phyloP scores from a whole-genome alignment of 495 filamentous ascomycete genomes.

The Penicillium tannophilum region DNA sequence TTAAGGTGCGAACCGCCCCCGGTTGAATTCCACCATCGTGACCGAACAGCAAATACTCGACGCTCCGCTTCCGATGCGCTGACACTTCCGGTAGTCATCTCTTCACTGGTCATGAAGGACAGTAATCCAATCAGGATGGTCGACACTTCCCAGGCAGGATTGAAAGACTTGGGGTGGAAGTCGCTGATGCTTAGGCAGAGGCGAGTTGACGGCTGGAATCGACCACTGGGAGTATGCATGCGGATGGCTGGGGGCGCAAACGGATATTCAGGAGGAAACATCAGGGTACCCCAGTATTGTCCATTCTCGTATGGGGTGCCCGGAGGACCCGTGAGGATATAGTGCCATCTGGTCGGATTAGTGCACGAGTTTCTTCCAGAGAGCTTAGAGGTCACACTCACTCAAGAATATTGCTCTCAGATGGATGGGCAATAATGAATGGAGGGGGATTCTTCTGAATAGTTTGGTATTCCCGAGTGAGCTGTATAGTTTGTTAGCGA shows the following conservation, averaged over 20 bases:
- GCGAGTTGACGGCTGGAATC: constrained; percentile 89
- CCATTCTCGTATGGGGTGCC: constrained; percentile 91
- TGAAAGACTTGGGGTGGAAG: constrained; percentile 97
- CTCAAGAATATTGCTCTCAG: constrained; percentile 94
- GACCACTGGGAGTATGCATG: constrained; percentile 96
- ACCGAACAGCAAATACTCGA: constrained; percentile 72
- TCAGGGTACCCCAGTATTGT: constrained; percentile 97
- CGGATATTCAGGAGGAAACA: constrained; percentile 94
- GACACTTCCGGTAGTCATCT: constrained; percentile 97
- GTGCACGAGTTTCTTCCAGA: background rate
- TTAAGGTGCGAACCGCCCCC: constrained; percentile 79
- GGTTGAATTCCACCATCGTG: constrained; percentile 95
- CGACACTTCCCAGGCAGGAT: constrained; percentile 97
- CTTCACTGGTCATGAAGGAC: constrained; percentile 97
- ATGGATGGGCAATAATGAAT: constrained; percentile 92
- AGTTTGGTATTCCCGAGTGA: constrained; percentile 90
- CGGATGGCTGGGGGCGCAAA: constrained; percentile 97
- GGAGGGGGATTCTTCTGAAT: constrained; percentile 91
- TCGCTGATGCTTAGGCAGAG: constrained; percentile 95
- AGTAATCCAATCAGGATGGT: constrained; percentile 94
- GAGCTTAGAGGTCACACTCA: constrained; percentile 37
- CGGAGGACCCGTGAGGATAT: constrained; percentile 95
- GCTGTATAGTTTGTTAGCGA: constrained; percentile 49
- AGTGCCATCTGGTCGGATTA: constrained; percentile 78
- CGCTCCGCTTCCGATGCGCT: constrained; percentile 77